Evolutionary conservation across 257 asterid species (phyloP).

Genomic region (Nicotiana otophora): DNA sequence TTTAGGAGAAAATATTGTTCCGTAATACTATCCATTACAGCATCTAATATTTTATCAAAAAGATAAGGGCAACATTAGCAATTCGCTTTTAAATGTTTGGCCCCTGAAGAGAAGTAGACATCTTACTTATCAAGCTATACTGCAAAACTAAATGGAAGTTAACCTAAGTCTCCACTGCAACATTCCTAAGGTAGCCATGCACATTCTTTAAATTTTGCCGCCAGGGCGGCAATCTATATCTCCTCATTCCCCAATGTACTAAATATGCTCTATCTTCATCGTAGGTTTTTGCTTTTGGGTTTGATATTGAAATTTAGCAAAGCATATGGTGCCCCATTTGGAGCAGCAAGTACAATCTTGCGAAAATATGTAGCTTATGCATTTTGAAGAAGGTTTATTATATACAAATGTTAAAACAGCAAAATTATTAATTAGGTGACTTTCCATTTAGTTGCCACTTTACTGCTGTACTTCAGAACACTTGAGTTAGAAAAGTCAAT

Average conservation of each 20-base stretch:
- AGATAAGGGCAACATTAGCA: background rate
- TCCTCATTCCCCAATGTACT: background rate
- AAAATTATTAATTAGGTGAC: background rate
- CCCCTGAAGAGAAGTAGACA: background rate
- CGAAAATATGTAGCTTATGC: background rate
- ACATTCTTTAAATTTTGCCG: background rate
- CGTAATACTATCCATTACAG: background rate
- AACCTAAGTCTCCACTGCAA: background rate
- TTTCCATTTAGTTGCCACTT: background rate
- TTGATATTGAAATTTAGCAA: background rate
- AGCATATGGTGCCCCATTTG: background rate
- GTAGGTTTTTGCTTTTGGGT: background rate
- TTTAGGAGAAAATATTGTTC: background rate
- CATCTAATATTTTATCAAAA: background rate
- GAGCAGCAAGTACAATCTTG: background rate
- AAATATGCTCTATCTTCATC: background rate
- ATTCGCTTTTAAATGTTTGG: background rate
- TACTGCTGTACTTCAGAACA: background rate
- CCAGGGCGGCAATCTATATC: background rate
- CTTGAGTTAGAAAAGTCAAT: background rate
- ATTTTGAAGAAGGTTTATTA: background rate
- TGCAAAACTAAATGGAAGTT: background rate
- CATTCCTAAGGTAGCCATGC: background rate
- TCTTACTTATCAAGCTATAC: background rate
- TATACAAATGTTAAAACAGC: background rate